Evolutionary conservation across 2,329 filamentous ascomycete species (phyloP).

Genomic region (Teratosphaeriaceae sp.): DNA sequence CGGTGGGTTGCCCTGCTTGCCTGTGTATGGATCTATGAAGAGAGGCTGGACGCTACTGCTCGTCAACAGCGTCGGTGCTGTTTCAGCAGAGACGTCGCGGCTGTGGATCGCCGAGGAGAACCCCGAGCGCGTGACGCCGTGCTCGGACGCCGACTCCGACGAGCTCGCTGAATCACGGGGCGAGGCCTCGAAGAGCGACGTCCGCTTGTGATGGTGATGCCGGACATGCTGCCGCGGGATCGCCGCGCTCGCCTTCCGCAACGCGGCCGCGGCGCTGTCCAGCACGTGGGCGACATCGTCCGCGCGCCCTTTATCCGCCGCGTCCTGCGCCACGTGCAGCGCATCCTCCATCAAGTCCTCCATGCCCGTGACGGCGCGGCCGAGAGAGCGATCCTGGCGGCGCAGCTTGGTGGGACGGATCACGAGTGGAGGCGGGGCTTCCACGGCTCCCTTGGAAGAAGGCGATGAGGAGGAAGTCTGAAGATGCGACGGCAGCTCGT

Average conservation of each 20-base stretch:
- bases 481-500: conserved; percentile 10
- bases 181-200: conserved; percentile 4
- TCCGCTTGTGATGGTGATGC: conserved; percentile 11
- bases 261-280: conserved; percentile 31
- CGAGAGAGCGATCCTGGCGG: conserved; percentile 11
- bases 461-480: conserved; percentile 8
- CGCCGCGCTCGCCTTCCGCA: conserved; percentile 25
- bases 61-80: conserved; percentile 15
- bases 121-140: background rate
- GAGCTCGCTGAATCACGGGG: conserved; percentile 4
- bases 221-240: background rate
- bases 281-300: conserved; percentile 36
- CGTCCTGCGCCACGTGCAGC: conserved; percentile 30
- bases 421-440: background rate
- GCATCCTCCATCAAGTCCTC: conserved; percentile 40
- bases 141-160: background rate
- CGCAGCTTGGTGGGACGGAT: conserved; percentile 1
- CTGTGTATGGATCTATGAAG: conserved; percentile 7
- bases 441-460: conserved; percentile 1
- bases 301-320: conserved; percentile 25
- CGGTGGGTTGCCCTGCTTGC: conserved; percentile 5
- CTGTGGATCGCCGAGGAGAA: conserved; percentile 2
- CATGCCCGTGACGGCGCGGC: conserved; percentile 31
- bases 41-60: conserved; percentile 14
- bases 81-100: conserved; percentile 4